These are phyloP conservation scores for Aspergillus steynii DNA, from an alignment of 495 filamentous ascomycete genomes.

Conservation along the genomic window DNA sequence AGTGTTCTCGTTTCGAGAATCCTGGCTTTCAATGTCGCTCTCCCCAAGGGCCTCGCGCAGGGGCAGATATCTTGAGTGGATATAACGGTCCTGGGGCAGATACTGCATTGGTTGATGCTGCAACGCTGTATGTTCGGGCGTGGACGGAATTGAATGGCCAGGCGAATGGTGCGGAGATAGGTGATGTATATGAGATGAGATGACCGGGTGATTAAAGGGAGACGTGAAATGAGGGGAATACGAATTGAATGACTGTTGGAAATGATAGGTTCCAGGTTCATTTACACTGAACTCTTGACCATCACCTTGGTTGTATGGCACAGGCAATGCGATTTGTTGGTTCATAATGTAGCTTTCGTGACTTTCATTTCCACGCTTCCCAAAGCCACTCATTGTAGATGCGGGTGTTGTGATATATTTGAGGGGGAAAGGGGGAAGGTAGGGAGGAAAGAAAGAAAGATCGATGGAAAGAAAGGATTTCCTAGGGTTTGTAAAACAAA, in stretches of 20 bases:
- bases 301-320: constrained; percentile 35
- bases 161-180: constrained; percentile 32
- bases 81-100: constrained; percentile 37
- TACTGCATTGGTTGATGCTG: constrained; percentile 37
- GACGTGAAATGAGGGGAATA: constrained; percentile 37
- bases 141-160: constrained; percentile 35
- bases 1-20: constrained; percentile 42
- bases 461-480: constrained; percentile 9
- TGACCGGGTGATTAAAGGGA: constrained; percentile 36
- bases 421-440: too few relatives aligned
- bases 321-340: constrained; percentile 35
- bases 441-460: constrained; percentile 25
- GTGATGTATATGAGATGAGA: constrained; percentile 33
- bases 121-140: constrained; percentile 31
- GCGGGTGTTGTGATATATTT: not conserved
- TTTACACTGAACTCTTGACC: constrained; percentile 34
- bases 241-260: constrained; percentile 38
- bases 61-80: constrained; percentile 39
- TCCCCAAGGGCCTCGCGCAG: constrained; percentile 36
- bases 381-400: constrained; percentile 36
- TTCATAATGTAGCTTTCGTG: constrained; percentile 42
- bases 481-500: not conserved
- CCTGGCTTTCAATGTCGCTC: constrained; percentile 46
- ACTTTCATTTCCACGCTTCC: constrained; percentile 37
- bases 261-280: constrained; percentile 36